phyloP scores from a whole-genome alignment of 2,329 filamentous ascomycete species.

The Biscogniauxia marginata region DNA sequence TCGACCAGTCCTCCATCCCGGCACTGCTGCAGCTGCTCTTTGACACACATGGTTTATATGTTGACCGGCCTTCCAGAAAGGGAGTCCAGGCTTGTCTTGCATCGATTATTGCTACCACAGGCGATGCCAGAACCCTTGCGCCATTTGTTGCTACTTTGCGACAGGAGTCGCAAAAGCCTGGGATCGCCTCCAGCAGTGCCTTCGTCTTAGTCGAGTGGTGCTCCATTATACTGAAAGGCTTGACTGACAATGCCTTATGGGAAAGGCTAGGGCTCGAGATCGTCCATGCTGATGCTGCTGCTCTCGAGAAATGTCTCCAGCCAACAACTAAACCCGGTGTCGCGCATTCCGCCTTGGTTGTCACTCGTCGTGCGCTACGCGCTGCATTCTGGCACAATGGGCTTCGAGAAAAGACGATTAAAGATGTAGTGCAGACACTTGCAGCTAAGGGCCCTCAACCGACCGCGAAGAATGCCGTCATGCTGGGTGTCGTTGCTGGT shows the following conservation, averaged over 20 bases:
- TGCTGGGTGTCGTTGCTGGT: slow-evolving; percentile 84
- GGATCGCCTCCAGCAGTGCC: slow-evolving; percentile 75
- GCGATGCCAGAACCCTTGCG: slow-evolving; percentile 58
- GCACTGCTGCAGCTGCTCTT: slow-evolving; percentile 72
- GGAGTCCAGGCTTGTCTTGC: slow-evolving; percentile 80
- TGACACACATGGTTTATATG: slow-evolving; percentile 82
- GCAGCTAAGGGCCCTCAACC: slow-evolving; percentile 65
- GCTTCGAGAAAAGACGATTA: slow-evolving; percentile 60
- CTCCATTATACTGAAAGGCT: slow-evolving; percentile 71
- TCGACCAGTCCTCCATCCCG: slow-evolving; percentile 49
- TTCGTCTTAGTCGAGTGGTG: slow-evolving; percentile 93
- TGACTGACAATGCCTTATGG: slow-evolving; percentile 63
- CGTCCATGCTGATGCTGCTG: slow-evolving; percentile 66
- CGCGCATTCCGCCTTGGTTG: slow-evolving; percentile 69
- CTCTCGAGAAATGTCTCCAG: slow-evolving; percentile 74
- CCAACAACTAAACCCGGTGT: slow-evolving; percentile 63
- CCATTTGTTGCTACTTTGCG: slow-evolving; percentile 67
- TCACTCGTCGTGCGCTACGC: slow-evolving; percentile 77
- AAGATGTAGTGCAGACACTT: slow-evolving; percentile 63
- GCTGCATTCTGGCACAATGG: slow-evolving; percentile 63
- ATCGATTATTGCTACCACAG: slow-evolving; percentile 59
- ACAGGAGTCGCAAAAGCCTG: slow-evolving; percentile 71
- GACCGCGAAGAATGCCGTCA: slow-evolving; percentile 67
- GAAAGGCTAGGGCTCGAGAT: slow-evolving; percentile 64
- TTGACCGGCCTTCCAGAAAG: slow-evolving; percentile 78